These are phyloP conservation scores for Blakeslea trispora DNA, from an alignment of 371 early-diverging fungal genomes.

Conservation along the genomic window DNA sequence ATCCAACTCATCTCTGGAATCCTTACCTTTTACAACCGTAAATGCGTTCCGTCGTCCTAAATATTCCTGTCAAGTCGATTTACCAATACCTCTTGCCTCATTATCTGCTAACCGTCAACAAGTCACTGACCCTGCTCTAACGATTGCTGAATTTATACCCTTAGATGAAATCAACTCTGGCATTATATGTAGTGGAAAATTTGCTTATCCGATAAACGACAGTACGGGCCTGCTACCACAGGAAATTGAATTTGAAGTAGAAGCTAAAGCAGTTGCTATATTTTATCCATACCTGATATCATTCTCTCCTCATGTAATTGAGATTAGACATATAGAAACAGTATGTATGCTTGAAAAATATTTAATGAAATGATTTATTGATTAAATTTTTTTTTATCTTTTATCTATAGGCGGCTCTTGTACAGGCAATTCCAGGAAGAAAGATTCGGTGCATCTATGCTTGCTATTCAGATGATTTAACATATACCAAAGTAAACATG, in stretches of 20 bases:
- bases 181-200: conserved; percentile 15
- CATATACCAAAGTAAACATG: conserved; percentile 1
- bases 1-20: neutral
- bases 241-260: conserved; percentile 30
- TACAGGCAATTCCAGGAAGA: conserved; percentile 21
- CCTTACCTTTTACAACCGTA: no score
- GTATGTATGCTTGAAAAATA: no score
- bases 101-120: neutral
- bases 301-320: conserved; percentile 35
- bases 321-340: conserved; percentile 42
- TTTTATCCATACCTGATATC: conserved; percentile 40
- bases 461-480: neutral
- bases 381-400: no score
- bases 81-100: conserved; percentile 7
- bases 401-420: conserved; percentile 16
- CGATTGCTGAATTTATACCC: conserved; percentile 12
- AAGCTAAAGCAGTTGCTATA: conserved; percentile 22
- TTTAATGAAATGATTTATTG: no score
- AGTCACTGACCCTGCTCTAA: conserved; percentile 12
- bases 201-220: conserved; percentile 11
- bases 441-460: conserved; percentile 18
- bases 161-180: conserved; percentile 15
- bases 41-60: neutral
- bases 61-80: conserved; percentile 8
- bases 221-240: conserved; percentile 18